Base-by-base conservation (phyloP, 163 green algal genomes). In the Scenedesmus sp. region DNA sequence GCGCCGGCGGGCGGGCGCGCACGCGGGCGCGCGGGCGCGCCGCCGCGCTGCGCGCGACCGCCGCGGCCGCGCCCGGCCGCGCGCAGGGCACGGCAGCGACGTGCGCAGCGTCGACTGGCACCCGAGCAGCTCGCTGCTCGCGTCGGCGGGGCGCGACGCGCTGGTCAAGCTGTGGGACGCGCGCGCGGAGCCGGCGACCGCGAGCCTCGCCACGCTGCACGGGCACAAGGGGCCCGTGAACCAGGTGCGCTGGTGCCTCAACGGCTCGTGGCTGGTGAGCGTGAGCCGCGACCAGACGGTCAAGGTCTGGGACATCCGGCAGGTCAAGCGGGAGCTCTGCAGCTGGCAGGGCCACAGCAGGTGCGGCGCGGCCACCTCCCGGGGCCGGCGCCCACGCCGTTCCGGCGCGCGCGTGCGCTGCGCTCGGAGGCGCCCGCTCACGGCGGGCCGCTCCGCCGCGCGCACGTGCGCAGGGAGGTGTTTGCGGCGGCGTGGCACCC, bases 111-210 rank as follows among this genome's bases (percentile, higher is more conserved):
- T 93, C 42, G 91, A 98, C 57, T 97, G 93, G 93, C 93, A 97
- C 80, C 96, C 96, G 0, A 47, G 18, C 22, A 92, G 92, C 75
- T 86, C 85, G 6, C 76, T 97, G 60, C 60, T 98, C 0, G 94
- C 92, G 9, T 90, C 83, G 24, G 88, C 86, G 53, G 87, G 75
- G 82, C 98, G 98, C 85, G 95, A 99, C 77, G 86, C 70, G 0
- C 85, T 97, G 60, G 84, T 98, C 26, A 99, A 99, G 88, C 85
- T 99, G 67, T 99, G 95, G 95, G 93, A 96, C 77, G 78, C 92
- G 0, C 78, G 88, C 24, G 50, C 67, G 1, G 91, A 92, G 4
- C 54, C 79, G 31, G 44, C 63, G 10, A 70, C 81, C 20, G 63
- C 64, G 22, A 77, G 67, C 47, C 51, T 95, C 22, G 72, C 85